Conservation (phyloP, 768 basidiomycete species). For the Lactifluus hygrophoroides region DNA sequence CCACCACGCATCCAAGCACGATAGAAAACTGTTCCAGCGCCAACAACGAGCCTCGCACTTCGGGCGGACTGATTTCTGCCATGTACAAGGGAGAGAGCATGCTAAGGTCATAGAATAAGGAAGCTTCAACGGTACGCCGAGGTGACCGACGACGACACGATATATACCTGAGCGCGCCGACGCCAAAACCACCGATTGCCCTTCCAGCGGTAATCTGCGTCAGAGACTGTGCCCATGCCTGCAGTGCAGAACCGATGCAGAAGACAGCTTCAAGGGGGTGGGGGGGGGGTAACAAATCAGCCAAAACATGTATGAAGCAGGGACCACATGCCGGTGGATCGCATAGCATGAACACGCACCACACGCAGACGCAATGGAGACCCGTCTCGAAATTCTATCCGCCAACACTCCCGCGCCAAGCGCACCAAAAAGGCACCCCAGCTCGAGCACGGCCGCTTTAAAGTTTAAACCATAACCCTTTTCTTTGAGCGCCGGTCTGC, state of each 20-base stretch:
- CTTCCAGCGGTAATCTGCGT: conserved; percentile 57
- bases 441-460: conserved; percentile 66
- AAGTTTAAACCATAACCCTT: neutral
- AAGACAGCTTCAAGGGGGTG: conserved; percentile 44
- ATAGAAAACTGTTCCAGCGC: conserved; percentile 77
- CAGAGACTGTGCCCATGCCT: conserved; percentile 50
- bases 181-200: conserved; percentile 68
- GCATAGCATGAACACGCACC: conserved; percentile 32
- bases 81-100: conserved; percentile 79
- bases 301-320: too few relatives aligned
- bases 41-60: conserved; percentile 69
- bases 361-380: conserved; percentile 60
- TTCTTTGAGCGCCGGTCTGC: neutral
- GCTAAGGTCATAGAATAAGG: conserved; percentile 29
- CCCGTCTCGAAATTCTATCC: conserved; percentile 57
- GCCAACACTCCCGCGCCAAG: conserved; percentile 58
- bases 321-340: too few relatives aligned
- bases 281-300: neutral
- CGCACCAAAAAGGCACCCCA: conserved; percentile 74
- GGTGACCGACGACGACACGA: neutral
- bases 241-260: conserved; percentile 62
- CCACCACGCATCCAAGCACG: conserved; percentile 71
- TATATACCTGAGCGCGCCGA: conserved; percentile 48
- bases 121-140: neutral
- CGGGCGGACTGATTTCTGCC: conserved; percentile 77